Base-by-base conservation (phyloP, 1,139 yeast species). In the Diutina neorugosa region DNA sequence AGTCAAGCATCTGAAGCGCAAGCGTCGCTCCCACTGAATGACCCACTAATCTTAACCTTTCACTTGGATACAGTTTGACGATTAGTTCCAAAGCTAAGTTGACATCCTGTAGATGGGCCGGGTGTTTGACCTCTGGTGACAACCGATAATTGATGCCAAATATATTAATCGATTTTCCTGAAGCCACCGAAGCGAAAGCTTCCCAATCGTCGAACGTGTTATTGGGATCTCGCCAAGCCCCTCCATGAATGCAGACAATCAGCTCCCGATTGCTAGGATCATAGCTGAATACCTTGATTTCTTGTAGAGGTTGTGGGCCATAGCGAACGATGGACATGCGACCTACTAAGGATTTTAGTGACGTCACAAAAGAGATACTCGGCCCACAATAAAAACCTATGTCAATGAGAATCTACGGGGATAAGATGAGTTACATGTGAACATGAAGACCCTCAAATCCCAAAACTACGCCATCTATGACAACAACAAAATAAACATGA, bases 11-110 rank as follows among this genome's bases (percentile, higher is more conserved):
- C 62, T 87, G 94, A 37, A 85, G 68, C 1, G 79, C 72, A 51
- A 89, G 63, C 2, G 87, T 82, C 1, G 93, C 89, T 0, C 96
- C 96, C 1, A 84, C 95, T 0, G 95, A 86, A 65, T 89, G 96
- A 0, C 96, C 96, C 5, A 80, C 72, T 6, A 82, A 56, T 55
- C 70, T 69, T 18, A 73, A 57, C 19, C 67, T 58, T 0, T 53
- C 54, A 1, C 60, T 53, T 0, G 57, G 57, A 51, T 58, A 60
- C 5, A 60, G 52, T 1, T 53, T 19, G 2, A 62, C 56, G 3
- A 81, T 63, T 2, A 60, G 57, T 11, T 61, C 54, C 11, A 86
- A 59, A 0, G 81, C 87, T 0, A 51, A 54, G 1, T 72, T 53
- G 2, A 84, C 79, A 59, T 88, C 96, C 0, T 70, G 53, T 12